phyloP scores from a whole-genome alignment of 306 rosid species.

The Quercus cerris region DNA sequence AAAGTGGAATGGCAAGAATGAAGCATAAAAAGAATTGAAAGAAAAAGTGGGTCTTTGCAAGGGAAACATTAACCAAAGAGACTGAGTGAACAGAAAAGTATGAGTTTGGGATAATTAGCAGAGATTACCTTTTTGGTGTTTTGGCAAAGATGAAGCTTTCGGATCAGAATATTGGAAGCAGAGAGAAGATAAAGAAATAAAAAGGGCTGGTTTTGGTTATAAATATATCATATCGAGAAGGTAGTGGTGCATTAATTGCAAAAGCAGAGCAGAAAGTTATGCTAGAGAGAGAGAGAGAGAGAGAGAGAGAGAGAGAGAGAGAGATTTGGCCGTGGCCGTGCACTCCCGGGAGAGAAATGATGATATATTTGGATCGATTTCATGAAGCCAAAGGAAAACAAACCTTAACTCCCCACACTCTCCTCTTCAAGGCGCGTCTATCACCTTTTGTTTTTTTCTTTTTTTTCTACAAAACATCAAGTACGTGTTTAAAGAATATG shows the following conservation, averaged over 20 bases:
- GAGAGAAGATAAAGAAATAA: neutral
- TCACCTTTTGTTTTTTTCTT: neutral
- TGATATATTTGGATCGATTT: neutral
- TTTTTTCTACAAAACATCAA: neutral
- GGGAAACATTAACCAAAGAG: neutral
- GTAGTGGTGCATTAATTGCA: constrained; percentile 60
- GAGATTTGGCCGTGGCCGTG: neutral
- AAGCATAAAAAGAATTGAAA: neutral
- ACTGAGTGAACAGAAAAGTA: neutral
- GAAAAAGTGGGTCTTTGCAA: neutral
- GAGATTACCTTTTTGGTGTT: constrained; percentile 28
- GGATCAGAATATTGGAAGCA: neutral
- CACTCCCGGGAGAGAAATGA: constrained; percentile 10
- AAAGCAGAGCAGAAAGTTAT: constrained; percentile 33
- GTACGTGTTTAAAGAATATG: neutral
- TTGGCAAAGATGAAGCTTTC: constrained; percentile 2
- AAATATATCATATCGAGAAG: neutral
- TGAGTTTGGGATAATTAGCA: neutral
- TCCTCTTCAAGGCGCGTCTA: constrained; percentile 21
- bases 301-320: neutral
- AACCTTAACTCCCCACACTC: neutral
- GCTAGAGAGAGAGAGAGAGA: neutral
- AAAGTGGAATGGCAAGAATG: neutral
- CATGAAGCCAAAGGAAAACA: neutral
- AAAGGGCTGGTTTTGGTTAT: neutral